Conservation (phyloP, 2,329 filamentous ascomycete genomes). For the Hymenoscyphus fructigenus region DNA sequence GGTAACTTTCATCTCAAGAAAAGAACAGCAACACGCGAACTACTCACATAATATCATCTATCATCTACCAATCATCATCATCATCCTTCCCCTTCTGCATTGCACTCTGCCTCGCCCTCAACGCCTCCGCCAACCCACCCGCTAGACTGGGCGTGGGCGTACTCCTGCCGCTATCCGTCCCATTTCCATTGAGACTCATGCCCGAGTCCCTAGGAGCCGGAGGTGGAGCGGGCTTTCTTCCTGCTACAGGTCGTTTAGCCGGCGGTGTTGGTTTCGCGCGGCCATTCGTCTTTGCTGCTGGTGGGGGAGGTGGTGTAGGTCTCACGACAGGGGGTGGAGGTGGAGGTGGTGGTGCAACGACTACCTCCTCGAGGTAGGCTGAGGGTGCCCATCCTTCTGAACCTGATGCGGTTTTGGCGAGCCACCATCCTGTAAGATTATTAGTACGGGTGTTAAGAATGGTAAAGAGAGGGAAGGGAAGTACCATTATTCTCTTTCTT, state of each 20-base stretch:
- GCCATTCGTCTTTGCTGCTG: constrained; percentile 35
- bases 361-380: constrained; percentile 87
- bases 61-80: constrained; percentile 37
- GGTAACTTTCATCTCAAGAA: background rate
- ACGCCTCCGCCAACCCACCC: constrained; percentile 75
- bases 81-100: constrained; percentile 55
- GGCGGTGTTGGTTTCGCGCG: constrained; percentile 47
- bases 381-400: constrained; percentile 87
- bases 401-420: constrained; percentile 70
- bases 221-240: constrained; percentile 68
- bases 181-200: constrained; percentile 59
- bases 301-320: constrained; percentile 24
- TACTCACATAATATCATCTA: background rate
- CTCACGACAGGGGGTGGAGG: constrained; percentile 56
- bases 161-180: constrained; percentile 62
- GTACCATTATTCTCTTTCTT: constrained; percentile 94
- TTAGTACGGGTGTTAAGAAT: constrained; percentile 36
- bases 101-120: constrained; percentile 71
- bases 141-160: constrained; percentile 72
- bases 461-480: constrained; percentile 33
- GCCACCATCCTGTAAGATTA: constrained; percentile 78
- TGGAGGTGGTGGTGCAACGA: constrained; percentile 57
- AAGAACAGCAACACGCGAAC: background rate
- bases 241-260: constrained; percentile 71
- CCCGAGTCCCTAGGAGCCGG: constrained; percentile 70